Evolutionary conservation across 257 asterid genomes (phyloP), one percentile per base, ranked within the genome.

Genomic region (Salvia hispanica): DNA sequence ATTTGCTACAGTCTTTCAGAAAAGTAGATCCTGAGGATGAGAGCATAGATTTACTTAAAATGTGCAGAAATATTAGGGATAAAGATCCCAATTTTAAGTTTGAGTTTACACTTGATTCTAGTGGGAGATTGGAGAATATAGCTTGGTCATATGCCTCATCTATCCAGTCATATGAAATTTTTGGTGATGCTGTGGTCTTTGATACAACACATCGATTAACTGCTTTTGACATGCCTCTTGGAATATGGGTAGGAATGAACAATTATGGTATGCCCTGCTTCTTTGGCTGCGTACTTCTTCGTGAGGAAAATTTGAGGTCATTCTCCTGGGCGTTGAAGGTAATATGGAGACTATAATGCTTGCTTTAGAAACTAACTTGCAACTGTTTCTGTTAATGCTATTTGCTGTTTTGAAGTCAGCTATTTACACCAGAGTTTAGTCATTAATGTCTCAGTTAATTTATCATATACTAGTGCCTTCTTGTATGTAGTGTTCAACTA

Each of bases 261-360:
- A 94, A 94, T 81, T 94, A 94, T 76, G 97, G 99, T 57, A 91
- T 91, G 99, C 99, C 99, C 11, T 94, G 99, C 80, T 94, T 94
- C 83, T 94, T 94, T 8, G 95, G 97, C 64, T 94, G 99, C 42
- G 95, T 87, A 75, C 95, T 94, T 74, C 92, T 94, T 37, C 88
- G 95, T 21, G 99, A 88, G 81, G 99, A 94, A 76, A 91, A 79
- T 65, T 62, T 87, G 88, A 91, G 87, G 80, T 86, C 99, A 21
- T 94, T 81, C 70, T 86, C 95, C 64, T 94, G 99, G 99, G 97
- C 97, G 53, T 78, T 94, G 85, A 91, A 94, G 99, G 99, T 94
- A 85, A 80, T 62, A 52, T 36, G 16, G 28, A 18, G 40, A 56
- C 61, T 25, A 44, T 25, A 43, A 45, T 34, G 8, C 40, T 52